Base-by-base conservation (phyloP, 495 filamentous ascomycete species). In the Penicillium crystallinum region DNA sequence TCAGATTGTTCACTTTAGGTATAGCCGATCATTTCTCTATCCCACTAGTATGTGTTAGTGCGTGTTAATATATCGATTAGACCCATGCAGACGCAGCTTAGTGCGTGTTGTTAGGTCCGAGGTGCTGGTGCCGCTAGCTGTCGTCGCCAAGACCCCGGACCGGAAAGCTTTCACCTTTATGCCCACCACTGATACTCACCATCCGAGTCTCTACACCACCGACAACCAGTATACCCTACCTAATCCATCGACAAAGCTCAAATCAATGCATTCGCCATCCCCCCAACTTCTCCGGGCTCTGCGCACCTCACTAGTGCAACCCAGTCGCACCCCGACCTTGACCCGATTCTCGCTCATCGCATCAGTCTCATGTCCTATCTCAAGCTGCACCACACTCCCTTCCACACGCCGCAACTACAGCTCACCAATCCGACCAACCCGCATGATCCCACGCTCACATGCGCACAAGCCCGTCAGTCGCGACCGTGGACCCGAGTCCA, bases 401-500 rank as follows among this genome's bases (percentile, higher is more conserved):
- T 56, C 63, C 14, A 40, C 46, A 17, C 41, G 38, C 18, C 72
- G 68, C 46, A 57, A 63, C 49, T 61, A 63, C 54, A 73, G 64
- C 62, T 54, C 52, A 29, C 22, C 48, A 29, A 44, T 49, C 48
- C 67, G 65, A 12, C 64, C 67, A 34, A 35, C 62, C 9, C 74
- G 70, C 27, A 66, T 77, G 61, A 60, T 75, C 40, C 61, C 73
- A 2, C 73, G 72, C 35, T 47, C 69, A 0, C 73, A 77, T 49
- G 46, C 68, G 12, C 47, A 65, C 41, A 75, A 74, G 46, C 72
- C 73, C 9, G 38, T 66, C 17, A 74, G 62, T 19, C 73, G 64
- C 46, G 79, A 85, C 67, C 81, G 83, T 43, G 83, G 82, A 37
- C 83, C 83, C 1, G 44, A 63, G 18, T 83, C 79, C 31, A 66